Conservation (phyloP, 352 stramenopile genomes). For the Pythium rhizo-oryzae region DNA sequence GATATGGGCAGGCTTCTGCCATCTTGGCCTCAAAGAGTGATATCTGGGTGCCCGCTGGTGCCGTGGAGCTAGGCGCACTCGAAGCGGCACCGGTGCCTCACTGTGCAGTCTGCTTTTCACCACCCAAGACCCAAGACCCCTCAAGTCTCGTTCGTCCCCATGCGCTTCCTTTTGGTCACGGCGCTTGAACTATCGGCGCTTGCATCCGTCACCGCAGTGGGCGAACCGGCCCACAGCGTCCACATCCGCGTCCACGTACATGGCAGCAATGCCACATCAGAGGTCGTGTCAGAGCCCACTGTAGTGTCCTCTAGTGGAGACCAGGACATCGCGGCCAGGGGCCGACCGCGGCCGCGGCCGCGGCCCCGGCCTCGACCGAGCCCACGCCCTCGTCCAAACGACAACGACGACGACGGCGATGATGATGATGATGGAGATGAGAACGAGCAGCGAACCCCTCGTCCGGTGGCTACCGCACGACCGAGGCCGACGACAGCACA, state of each 20-base stretch:
- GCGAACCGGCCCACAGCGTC: background rate
- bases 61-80: too few species aligned
- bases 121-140: background rate
- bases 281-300: background rate
- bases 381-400: background rate
- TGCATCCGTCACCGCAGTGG: background rate
- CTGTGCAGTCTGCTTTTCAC: background rate
- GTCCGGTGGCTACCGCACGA: too few species aligned
- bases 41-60: too few species aligned
- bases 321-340: background rate
- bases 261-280: background rate
- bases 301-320: background rate
- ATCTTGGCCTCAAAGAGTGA: too few species aligned
- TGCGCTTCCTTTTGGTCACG: slow-evolving; percentile 1
- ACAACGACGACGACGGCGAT: background rate
- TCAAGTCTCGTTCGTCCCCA: slow-evolving; percentile 11
- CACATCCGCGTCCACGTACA: slow-evolving; percentile 2
- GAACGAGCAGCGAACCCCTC: too few species aligned
- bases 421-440: background rate
- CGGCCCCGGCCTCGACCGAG: background rate
- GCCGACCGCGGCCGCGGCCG: too few species aligned
- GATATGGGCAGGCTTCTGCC: too few species aligned
- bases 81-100: background rate
- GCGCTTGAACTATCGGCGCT: background rate
- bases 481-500: too few species aligned